Conservation (phyloP, 257 asterid genomes). For the Solanum habrochaites region DNA sequence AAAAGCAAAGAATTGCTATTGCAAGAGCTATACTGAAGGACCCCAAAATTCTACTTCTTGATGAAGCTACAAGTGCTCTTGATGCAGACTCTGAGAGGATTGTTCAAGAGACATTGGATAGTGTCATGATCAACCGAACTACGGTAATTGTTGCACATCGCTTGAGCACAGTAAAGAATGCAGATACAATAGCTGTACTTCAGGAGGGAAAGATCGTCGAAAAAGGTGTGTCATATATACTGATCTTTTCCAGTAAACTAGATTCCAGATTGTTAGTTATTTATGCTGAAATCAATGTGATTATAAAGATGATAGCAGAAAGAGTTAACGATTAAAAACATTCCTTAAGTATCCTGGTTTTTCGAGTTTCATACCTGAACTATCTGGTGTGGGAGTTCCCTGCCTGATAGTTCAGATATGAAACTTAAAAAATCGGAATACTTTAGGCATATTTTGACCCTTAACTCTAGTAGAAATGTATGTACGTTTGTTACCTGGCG, state of each 20-base stretch:
- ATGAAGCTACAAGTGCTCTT: slow-evolving; percentile 57
- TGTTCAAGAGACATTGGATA: slow-evolving; percentile 39
- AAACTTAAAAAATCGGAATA: neutral
- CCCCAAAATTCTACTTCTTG: slow-evolving; percentile 39
- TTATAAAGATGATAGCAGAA: neutral
- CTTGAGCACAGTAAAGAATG: slow-evolving; percentile 37
- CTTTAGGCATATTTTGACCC: neutral
- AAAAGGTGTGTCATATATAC: slow-evolving; percentile 17
- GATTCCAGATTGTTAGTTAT: neutral
- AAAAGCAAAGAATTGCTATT: slow-evolving; percentile 51
- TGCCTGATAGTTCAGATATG: neutral
- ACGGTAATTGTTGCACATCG: slow-evolving; percentile 47
- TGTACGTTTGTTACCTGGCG: neutral
- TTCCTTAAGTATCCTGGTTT: neutral
- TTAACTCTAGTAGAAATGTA: neutral
- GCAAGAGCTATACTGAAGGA: slow-evolving; percentile 47
- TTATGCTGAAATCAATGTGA: neutral
- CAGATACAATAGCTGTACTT: slow-evolving; percentile 36
- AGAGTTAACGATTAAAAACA: neutral
- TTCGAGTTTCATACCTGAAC: neutral
- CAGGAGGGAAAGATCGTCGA: slow-evolving; percentile 33
- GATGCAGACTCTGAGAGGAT: slow-evolving; percentile 41
- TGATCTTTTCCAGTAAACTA: neutral
- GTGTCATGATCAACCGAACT: slow-evolving; percentile 37
- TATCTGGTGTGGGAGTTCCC: neutral